Base-by-base conservation (phyloP, 2,329 filamentous ascomycete genomes). In the Colletotrichum costaricense region DNA sequence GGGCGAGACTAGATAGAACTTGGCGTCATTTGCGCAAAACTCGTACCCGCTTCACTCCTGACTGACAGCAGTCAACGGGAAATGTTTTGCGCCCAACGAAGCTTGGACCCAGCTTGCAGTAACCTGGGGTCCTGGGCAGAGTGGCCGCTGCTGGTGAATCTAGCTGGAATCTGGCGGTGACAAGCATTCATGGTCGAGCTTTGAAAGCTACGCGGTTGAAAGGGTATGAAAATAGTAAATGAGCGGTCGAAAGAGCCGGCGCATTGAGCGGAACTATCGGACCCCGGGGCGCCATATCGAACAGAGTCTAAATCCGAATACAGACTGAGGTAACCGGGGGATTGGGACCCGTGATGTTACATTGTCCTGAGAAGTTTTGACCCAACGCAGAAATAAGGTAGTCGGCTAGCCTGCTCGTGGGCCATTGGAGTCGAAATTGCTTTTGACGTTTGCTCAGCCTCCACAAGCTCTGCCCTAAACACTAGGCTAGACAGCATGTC, bases 401-500 rank as follows among this genome's bases (percentile, higher is more conserved):
- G 42, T 22, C 19, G 33, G 42, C 42, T 38, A 26, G 19, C 14
- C 22, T 16, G 52, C 58, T 30, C 38, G 7, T 63, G 33, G 54
- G n/a, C 14, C 8, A 30, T 38, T 24, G 24, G 59, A 70, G 65
- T 70, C 60, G 69, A 73, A 54, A 46, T 52, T 49, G 58, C 49
- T n/a, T 49, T 49, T 58, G 35, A 30, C 22, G 46, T 22, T 56
- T 57, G 26, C 70, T 73, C 70, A 70, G 70, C 66, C 60, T 73
- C 46, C 55, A 24, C 67, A 33, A 26, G 58, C 42, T 28, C 12
- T 28, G 22, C 16, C 16, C 24, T 57, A 28, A 26, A 46, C 22
- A 49, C 26, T 22, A 12, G 16, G 38, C 28, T 54, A 33, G 38
- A 62, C 24, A 11, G 54, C 46, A 52, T 54, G 30, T 49, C 28